Evolutionary conservation across 1,139 yeast species (phyloP).

Genomic region (Kodamaea derodonti): DNA sequence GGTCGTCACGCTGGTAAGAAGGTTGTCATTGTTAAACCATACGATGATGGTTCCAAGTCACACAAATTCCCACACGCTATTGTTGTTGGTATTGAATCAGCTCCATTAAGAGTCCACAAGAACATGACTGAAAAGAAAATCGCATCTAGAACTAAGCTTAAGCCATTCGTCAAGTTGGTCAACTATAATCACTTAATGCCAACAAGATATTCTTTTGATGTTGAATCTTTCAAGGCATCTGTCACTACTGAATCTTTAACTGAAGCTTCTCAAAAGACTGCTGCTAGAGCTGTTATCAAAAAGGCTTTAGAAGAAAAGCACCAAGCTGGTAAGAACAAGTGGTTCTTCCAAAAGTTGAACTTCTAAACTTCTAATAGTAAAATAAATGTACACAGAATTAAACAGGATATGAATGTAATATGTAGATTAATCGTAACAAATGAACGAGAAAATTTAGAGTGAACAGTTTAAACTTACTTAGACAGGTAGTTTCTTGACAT

Average conservation of each 20-base stretch:
- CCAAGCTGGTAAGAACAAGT: conserved; percentile 99
- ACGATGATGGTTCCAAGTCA: conserved; percentile 98
- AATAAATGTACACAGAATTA: neutral
- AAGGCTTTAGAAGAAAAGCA: conserved; percentile 99
- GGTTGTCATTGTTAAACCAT: conserved; percentile 98
- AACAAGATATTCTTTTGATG: conserved; percentile 98
- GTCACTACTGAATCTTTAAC: conserved; percentile 91
- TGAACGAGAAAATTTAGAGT: too few relatives aligned
- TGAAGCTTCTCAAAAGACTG: conserved; percentile 98
- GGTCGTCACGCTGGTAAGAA: conserved; percentile 99
- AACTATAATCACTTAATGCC: conserved; percentile 99
- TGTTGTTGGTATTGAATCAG: conserved; percentile 99
- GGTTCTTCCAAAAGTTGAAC: conserved; percentile 99
- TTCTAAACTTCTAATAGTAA: conserved; percentile 46
- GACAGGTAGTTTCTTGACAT: too few relatives aligned
- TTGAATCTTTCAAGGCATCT: conserved; percentile 89
- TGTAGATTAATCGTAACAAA: too few relatives aligned
- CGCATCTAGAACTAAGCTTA: conserved; percentile 96
- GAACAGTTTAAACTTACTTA: too few relatives aligned
- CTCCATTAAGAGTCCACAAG: conserved; percentile 96
- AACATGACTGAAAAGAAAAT: conserved; percentile 93
- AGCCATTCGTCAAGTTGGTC: conserved; percentile 98
- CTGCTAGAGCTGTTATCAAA: conserved; percentile 98
- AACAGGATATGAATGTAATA: too few relatives aligned
- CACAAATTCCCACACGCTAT: conserved; percentile 99